phyloP scores from a whole-genome alignment of 805 yeast genomes.

The Suhomyces vadensis region DNA sequence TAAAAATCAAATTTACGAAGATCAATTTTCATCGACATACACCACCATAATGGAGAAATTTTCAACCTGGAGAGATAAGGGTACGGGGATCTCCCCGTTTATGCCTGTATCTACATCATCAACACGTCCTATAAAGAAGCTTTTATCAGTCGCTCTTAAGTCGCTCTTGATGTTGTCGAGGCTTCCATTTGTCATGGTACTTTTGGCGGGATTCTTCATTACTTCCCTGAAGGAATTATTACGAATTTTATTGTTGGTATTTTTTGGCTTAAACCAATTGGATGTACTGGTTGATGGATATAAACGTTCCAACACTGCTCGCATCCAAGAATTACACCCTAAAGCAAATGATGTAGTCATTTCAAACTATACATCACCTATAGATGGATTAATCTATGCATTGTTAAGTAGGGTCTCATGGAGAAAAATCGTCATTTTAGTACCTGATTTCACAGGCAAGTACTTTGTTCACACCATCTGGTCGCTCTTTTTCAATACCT shows the following conservation, averaged over 20 bases:
- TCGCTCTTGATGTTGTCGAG: conserved; percentile 23
- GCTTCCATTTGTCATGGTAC: conserved; percentile 29
- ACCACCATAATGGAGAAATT: conserved; percentile 67
- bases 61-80: conserved; percentile 82
- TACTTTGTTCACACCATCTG: conserved; percentile 27
- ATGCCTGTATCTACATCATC: conserved; percentile 48
- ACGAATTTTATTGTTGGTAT: conserved; percentile 20
- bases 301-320: conserved; percentile 40
- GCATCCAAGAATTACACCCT: conserved; percentile 37
- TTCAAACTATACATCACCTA: conserved; percentile 59
- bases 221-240: conserved; percentile 21
- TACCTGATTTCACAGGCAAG: conserved; percentile 42
- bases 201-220: conserved; percentile 18
- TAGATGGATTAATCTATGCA: conserved; percentile 47
- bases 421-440: conserved; percentile 29
- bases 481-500: conserved; percentile 29
- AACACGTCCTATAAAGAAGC: conserved; percentile 5
- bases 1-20: not conserved
- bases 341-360: conserved; percentile 49
- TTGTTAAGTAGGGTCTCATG: conserved; percentile 25
- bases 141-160: conserved; percentile 11
- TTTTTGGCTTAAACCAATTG: conserved; percentile 39
- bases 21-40: not conserved
- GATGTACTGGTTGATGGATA: conserved; percentile 52
- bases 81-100: conserved; percentile 92